Percentiles rank a stretch among this genome's conserved stretches.
Conservation (phyloP, 164 flowering plant species). For the Saururus chinensis region DNA sequence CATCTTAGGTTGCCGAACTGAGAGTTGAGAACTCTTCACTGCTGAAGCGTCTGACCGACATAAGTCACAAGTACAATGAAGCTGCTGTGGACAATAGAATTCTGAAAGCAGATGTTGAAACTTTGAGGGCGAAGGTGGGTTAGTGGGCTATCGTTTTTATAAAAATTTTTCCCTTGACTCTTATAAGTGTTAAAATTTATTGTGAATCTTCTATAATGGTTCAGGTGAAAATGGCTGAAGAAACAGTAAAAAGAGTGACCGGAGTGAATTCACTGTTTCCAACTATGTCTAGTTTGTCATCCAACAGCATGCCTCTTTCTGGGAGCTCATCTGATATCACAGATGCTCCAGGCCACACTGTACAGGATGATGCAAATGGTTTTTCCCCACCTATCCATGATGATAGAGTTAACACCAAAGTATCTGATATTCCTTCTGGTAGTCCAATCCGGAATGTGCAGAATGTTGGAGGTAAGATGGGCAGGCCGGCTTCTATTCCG, state of each 20-base stretch:
- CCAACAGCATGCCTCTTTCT: conserved; percentile 35
- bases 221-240: conserved; percentile 97
- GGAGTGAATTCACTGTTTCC: conserved; percentile 67
- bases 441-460: conserved; percentile 22
- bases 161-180: background rate
- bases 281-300: conserved; percentile 52
- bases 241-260: conserved; percentile 69
- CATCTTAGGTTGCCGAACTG: conserved; percentile 60
- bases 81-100: conserved; percentile 95
- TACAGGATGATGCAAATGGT: conserved; percentile 41
- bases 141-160: background rate
- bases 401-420: conserved; percentile 23
- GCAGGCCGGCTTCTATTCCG: conserved; percentile 63
- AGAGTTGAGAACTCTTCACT: conserved; percentile 68
- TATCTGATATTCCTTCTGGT: conserved; percentile 28
- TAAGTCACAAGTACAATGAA: conserved; percentile 70
- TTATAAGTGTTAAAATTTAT: too few species aligned
- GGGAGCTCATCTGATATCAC: conserved; percentile 53
- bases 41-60: conserved; percentile 59
- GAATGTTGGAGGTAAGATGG: conserved; percentile 30
- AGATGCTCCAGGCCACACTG: conserved; percentile 54
- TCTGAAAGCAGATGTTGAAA: conserved; percentile 94
- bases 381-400: conserved; percentile 31
- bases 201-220: background rate
- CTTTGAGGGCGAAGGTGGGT: conserved; percentile 88